Evolutionary conservation across 495 filamentous ascomycete species (phyloP).

Genomic region (Talaromyces nanjingensis): DNA sequence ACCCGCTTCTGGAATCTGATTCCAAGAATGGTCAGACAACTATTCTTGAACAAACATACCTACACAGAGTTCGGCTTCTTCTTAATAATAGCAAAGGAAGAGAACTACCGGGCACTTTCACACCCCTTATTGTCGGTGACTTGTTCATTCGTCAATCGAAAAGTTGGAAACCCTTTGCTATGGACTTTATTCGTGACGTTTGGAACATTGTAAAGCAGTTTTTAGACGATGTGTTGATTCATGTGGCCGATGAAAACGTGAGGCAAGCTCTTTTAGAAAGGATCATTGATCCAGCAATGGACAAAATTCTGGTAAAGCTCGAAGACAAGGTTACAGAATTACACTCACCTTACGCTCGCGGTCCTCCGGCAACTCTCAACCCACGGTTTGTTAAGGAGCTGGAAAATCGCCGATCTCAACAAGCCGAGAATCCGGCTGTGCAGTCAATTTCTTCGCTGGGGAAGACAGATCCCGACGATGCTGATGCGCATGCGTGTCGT

Average conservation of each 20-base stretch:
- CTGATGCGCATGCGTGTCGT: constrained; percentile 8
- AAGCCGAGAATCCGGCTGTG: neutral
- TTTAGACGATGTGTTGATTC: constrained; percentile 20
- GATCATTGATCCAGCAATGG: constrained; percentile 26
- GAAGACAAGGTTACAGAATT: constrained; percentile 14
- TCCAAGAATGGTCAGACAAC: neutral
- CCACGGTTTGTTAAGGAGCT: constrained; percentile 3
- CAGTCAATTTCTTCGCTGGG: too few relatives aligned
- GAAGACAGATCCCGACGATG: neutral
- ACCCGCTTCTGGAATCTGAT: neutral
- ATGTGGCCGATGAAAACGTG: constrained; percentile 26
- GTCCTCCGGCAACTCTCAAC: constrained; percentile 12
- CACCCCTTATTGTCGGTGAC: constrained; percentile 33
- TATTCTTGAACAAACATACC: too few relatives aligned
- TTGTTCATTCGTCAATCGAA: constrained; percentile 36
- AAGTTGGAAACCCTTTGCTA: constrained; percentile 31
- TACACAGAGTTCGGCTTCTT: too few relatives aligned
- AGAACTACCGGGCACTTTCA: constrained; percentile 16
- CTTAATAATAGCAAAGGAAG: neutral
- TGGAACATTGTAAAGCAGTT: constrained; percentile 25
- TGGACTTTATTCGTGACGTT: constrained; percentile 19
- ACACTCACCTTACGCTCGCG: constrained; percentile 10
- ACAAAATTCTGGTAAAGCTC: constrained; percentile 16
- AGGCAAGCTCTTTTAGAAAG: constrained; percentile 23
- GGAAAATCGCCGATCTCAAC: neutral